These are phyloP conservation scores for Pilaira anomala DNA, from an alignment of 192 early-diverging fungal genomes.

Conservation along the genomic window DNA sequence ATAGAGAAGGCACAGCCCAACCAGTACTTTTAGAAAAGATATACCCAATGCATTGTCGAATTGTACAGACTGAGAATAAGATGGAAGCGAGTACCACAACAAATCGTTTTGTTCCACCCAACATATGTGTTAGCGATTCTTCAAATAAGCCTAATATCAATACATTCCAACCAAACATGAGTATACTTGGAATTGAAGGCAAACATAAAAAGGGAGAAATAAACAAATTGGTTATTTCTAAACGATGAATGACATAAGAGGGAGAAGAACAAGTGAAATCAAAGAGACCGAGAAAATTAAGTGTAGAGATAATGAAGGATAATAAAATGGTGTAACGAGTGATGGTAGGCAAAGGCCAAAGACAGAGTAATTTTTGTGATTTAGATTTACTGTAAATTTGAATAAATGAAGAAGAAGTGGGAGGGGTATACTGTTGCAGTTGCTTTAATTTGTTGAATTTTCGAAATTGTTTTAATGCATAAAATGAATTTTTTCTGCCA, in stretches of 20 bases:
- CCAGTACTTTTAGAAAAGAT: constrained; percentile 49
- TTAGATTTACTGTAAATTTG: constrained; percentile 9
- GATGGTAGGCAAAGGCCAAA: constrained; percentile 34
- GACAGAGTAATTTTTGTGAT: constrained; percentile 25
- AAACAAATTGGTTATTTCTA: constrained; percentile 35
- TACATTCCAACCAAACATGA: constrained; percentile 39
- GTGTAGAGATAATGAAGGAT: constrained; percentile 26
- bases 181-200: constrained; percentile 5
- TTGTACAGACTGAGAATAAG: constrained; percentile 21
- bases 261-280: constrained; percentile 28
- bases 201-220: constrained; percentile 32
- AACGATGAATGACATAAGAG: constrained; percentile 16
- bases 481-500: constrained; percentile 13
- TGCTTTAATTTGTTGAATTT: constrained; percentile 1
- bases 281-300: constrained; percentile 11
- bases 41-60: constrained; percentile 43
- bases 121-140: constrained; percentile 40
- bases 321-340: constrained; percentile 28
- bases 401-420: constrained; percentile 5
- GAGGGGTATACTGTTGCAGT: constrained; percentile 4
- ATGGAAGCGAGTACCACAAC: constrained; percentile 23
- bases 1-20: constrained; percentile 41
- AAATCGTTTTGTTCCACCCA: constrained; percentile 44
- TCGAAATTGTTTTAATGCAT: constrained; percentile 7
- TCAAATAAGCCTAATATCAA: constrained; percentile 47